Base-by-base conservation (phyloP, 345 rosid genomes). In the Cochlearia excelsa region DNA sequence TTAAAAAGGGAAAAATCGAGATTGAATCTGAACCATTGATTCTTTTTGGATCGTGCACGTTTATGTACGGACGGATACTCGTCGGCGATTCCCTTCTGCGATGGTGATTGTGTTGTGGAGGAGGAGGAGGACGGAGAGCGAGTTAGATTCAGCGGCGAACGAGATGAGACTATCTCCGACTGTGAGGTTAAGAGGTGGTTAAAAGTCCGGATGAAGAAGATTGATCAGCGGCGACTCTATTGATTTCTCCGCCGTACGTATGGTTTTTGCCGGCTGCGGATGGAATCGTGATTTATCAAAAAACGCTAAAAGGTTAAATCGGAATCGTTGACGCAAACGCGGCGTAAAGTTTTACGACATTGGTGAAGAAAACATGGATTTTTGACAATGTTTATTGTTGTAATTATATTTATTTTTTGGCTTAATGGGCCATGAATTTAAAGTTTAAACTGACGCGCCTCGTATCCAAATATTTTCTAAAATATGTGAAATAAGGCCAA, bases 1-100 rank as follows among this genome's bases (percentile, higher is more conserved):
- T 84, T 91, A 84, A 63, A 85, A 85, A 51, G 96, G 96, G 54
- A 88, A 82, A 91, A 91, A 59, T 51, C 71, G 67, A 91, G 86
- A 62, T 74, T 65, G 71, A 91, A 82, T 55, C 72, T 66, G 64
- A 82, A 83, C 96, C 96, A 91, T 6, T 58, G 77, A 67, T 65
- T 59, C 49, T 73, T 71, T 40, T 73, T 2, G 91, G 89, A 63
- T 91, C 94, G 75, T 68, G 87, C 1, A 81, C 87, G 74, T 83
- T 78, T 63, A 90, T 79, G 50, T 51, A 69, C 1, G 77, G 66
- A 0, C 51, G 73, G 5, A 56, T 35, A 4, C 75, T 60, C 6
- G 35, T 60, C 6, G 45, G 43, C 46, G 52, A 33, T 59, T 65
- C 61, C 31, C 26, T 66, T 41, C 70, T 66, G 68, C 44, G 63